Evolutionary conservation across 352 stramenopile genomes (phyloP).

Genomic region (Pythium vanterpoolii): DNA sequence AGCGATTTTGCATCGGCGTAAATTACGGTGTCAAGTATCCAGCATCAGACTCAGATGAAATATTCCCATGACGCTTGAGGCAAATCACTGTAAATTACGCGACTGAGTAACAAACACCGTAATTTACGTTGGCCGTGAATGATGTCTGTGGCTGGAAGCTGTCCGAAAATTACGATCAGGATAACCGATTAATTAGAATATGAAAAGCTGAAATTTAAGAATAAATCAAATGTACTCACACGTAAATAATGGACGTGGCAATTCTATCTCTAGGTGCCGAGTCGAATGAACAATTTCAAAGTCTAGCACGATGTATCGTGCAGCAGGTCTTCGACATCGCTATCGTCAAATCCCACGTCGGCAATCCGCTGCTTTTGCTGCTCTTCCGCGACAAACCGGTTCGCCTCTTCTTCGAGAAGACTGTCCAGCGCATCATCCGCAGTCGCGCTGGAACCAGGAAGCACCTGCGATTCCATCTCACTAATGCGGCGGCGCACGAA

Average conservation of each 20-base stretch:
- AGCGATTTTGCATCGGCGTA: slow-evolving; percentile 17
- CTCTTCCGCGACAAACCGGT: slow-evolving; percentile 54
- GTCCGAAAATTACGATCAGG: slow-evolving; percentile 5
- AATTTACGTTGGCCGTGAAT: background rate
- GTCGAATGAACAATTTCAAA: slow-evolving; percentile 19
- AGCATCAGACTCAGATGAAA: slow-evolving; percentile 19
- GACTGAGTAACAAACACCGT: background rate
- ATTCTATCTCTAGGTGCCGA: background rate
- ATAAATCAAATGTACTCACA: background rate
- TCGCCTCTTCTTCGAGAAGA: slow-evolving; percentile 65
- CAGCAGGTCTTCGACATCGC: slow-evolving; percentile 62
- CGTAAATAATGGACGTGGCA: slow-evolving; percentile 5
- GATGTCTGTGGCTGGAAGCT: slow-evolving; percentile 14
- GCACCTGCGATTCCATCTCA: slow-evolving; percentile 17
- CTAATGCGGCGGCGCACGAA: slow-evolving; percentile 58
- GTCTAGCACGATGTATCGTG: slow-evolving; percentile 30
- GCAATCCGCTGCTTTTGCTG: slow-evolving; percentile 30
- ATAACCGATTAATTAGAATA: background rate
- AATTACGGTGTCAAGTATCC: slow-evolving; percentile 17
- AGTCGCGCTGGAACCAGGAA: slow-evolving; percentile 19
- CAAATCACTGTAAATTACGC: no score
- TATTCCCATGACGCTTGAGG: no score
- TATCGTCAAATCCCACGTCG: slow-evolving; percentile 48
- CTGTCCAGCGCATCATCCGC: slow-evolving; percentile 41
- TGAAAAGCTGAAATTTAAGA: background rate